Evolutionary conservation across 169 alveolate genomes (phyloP).

Genomic region (Amoebophrya sp.): DNA sequence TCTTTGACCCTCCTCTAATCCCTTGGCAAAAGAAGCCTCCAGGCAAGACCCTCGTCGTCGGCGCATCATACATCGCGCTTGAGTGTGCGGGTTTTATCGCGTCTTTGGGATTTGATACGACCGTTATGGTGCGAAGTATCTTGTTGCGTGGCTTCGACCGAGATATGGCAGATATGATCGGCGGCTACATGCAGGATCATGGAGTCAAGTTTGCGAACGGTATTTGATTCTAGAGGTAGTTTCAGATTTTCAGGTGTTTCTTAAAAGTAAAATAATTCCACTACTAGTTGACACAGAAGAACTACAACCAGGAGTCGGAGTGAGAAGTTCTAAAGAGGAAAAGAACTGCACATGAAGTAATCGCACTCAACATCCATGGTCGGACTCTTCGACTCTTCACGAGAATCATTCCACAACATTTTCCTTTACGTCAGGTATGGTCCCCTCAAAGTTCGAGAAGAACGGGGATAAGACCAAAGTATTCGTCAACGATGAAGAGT

Average conservation of each 20-base stretch:
- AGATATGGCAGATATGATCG: conserved; percentile 70
- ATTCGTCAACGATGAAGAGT: conserved; percentile 58
- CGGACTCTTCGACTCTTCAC: too few relatives aligned
- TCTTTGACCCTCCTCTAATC: too few relatives aligned
- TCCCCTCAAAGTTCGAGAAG: not conserved
- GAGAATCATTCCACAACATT: too few relatives aligned
- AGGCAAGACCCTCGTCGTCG: conserved; percentile 90
- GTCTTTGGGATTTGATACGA: conserved; percentile 79
- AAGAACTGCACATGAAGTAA: too few relatives aligned
- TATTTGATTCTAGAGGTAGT: too few relatives aligned
- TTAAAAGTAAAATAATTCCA: too few relatives aligned
- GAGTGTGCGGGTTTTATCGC: conserved; percentile 95
- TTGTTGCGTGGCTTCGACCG: conserved; percentile 91
- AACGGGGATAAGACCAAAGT: conserved; percentile 46
- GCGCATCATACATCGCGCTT: conserved; percentile 93
- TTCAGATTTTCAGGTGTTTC: too few relatives aligned
- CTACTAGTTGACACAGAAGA: too few relatives aligned
- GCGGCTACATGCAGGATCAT: conserved; percentile 66
- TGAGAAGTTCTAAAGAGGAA: too few relatives aligned
- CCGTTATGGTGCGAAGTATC: conserved; percentile 63
- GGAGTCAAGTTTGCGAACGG: conserved; percentile 56
- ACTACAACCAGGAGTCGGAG: too few relatives aligned
- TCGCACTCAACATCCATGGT: too few relatives aligned
- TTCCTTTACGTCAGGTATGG: too few relatives aligned
- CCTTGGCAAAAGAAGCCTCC: conserved; percentile 72